Base-by-base conservation (phyloP, 768 basidiomycete species). In the Psilocybe cubensis region DNA sequence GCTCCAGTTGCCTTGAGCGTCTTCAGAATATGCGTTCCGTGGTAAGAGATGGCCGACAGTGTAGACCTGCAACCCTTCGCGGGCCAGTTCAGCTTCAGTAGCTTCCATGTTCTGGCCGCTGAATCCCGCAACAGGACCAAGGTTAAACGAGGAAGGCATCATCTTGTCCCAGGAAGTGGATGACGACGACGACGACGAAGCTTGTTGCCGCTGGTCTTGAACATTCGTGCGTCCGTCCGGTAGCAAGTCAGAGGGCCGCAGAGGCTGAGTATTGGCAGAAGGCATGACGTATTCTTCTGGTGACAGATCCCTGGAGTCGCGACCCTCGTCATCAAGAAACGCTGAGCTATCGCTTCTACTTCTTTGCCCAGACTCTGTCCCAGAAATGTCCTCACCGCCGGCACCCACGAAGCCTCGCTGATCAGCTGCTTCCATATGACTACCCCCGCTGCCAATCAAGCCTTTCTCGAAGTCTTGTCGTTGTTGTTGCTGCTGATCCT, bases 1-100 rank as follows among this genome's bases (percentile, higher is more conserved):
- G 23, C 74, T 78, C 88, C 88, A 90, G 54, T 82, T 84, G 17
- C 83, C 87, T 41, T 81, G 82, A 35, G 65, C 71, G 65, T 85
- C 83, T 62, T 62, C 64, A 50, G 21, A 52, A 45, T 60, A 58
- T 46, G 60, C 72, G 57, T 78, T 77, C 56, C 83, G 74, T 12
- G 90, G 90, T 61, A 91, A 75, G 21, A 92, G 72, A 68, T 91
- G 90, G 0, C 91, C 90, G 3, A 92, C 82, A 1, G 91, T 92
- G 67, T 90, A 90, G 52, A 92, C 89, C 68, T 91, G 88, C 52
- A 92, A 70, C 3, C 88, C 90, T 63, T 88, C 83, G 57, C 90
- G 87, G 40, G 70, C 68, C 64, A 69, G 59, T n/a, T 45, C 56
- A 28, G 44, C 50, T 33, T 40, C n/a, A 1, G 50, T 23, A n/a